Evolutionary conservation across 495 filamentous ascomycete genomes (phyloP).

Genomic region (Trichoderma gamsii): DNA sequence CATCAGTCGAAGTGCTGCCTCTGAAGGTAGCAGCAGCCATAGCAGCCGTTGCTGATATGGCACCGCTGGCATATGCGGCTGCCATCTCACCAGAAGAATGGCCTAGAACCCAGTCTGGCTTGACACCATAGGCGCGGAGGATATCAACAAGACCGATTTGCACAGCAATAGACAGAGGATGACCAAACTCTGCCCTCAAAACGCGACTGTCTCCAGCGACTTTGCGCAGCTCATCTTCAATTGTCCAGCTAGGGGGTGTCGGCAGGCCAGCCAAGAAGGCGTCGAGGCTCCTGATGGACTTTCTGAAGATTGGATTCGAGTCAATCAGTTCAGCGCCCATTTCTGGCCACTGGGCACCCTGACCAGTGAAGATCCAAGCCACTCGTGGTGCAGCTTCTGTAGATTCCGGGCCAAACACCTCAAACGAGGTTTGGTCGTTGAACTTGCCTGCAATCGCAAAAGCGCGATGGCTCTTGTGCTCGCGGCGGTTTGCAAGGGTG

Average conservation of each 20-base stretch:
- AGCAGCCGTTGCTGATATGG: not conserved
- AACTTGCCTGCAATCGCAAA: constrained; percentile 12
- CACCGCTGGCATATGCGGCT: constrained; percentile 28
- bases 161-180: constrained; percentile 36
- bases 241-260: not conserved
- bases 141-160: constrained; percentile 44
- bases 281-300: not conserved
- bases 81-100: constrained; percentile 34
- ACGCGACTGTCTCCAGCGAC: not conserved
- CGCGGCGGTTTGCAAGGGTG: not conserved
- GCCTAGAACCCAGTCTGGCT: constrained; percentile 31
- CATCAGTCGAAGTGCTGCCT: no score
- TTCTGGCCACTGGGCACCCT: constrained; percentile 21
- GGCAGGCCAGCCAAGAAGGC: not conserved
- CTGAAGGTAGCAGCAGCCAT: not conserved
- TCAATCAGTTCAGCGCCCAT: constrained; percentile 15
- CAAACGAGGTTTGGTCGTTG: not conserved
- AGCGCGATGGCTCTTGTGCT: constrained; percentile 4
- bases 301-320: not conserved
- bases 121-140: constrained; percentile 37
- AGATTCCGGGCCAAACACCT: not conserved
- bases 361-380: constrained; percentile 19
- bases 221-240: not conserved
- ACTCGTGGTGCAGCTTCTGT: not conserved
- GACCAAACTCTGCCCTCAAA: constrained; percentile 18